Evolutionary conservation across 306 rosid species (phyloP), one percentile per base, ranked within the genome.

Genomic region (Cucurbita maxima): DNA sequence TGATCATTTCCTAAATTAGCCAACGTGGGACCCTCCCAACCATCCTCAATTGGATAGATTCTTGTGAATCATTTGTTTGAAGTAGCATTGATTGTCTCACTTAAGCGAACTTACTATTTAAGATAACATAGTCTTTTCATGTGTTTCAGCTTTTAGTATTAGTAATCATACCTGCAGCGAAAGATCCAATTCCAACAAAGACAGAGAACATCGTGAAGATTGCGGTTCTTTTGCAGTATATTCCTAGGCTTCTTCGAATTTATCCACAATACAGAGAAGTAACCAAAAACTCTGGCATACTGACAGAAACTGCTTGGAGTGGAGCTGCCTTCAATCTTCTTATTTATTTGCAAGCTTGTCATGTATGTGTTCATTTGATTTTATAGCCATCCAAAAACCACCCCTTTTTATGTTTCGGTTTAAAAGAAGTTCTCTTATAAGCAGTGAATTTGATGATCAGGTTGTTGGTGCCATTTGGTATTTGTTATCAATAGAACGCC

Each of bases 401-500:
- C 0, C 10, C 38, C 20, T 76, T 8, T n/a, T 15, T 56, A 7
- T 73, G 36, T 25, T 43, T 78, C 22, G 40, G 41, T 57, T 62
- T 67, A 25, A 7, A 41, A 43, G 13, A 16, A 36, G 34, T 30
- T 30, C 50, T 81, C 44, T 78, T 67, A 76, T 64, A 56, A 73
- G 22, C 52, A 47, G 51, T 25, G 25, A 58, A 75, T 58, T 20
- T 63, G 62, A 34, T 76, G 69, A 78, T 38, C 81, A 93, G 98
- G 73, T 83, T 1, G 87, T 81, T 76, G 98, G 98, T 76, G 96
- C 98, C 19, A n/a, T 86, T 36, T 94, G 98, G 98, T 93, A 93
- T 81, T 79, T 93, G 80, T 58, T 86, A 77, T 78, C 98, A 0
- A 11, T 89, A 3, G 97, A 90, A 71, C 82, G 84, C 45, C 81